Conservation (phyloP, 768 basidiomycete species). For the Mycena floridula region DNA sequence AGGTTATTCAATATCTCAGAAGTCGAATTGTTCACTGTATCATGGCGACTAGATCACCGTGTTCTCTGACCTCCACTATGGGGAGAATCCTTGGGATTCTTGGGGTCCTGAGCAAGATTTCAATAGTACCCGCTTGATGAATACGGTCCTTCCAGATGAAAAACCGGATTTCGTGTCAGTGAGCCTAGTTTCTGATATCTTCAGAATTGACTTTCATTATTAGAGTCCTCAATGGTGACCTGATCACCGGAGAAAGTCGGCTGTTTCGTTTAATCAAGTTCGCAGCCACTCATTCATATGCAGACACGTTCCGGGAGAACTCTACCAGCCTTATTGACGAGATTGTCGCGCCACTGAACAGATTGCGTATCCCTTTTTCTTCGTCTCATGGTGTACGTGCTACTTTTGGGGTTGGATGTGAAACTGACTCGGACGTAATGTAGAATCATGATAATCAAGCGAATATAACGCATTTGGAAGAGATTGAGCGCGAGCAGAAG, state of each 20-base stretch:
- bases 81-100: conserved; percentile 65
- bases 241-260: conserved; percentile 68
- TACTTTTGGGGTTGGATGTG: neutral
- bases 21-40: too few relatives aligned
- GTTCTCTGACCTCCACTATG: conserved; percentile 72
- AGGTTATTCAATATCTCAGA: too few relatives aligned
- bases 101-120: conserved; percentile 66
- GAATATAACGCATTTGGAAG: conserved; percentile 66
- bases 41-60: conserved; percentile 65
- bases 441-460: conserved; percentile 72
- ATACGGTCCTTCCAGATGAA: conserved; percentile 47
- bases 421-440: too few relatives aligned
- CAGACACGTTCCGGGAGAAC: conserved; percentile 64
- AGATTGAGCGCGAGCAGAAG: conserved; percentile 55
- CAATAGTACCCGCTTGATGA: conserved; percentile 57
- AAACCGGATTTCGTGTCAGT: conserved; percentile 65
- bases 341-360: conserved; percentile 56
- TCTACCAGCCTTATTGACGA: conserved; percentile 60
- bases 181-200: neutral
- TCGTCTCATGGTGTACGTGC: conserved; percentile 60
- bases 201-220: neutral
- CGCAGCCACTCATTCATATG: neutral
- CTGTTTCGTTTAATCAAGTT: neutral
- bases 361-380: conserved; percentile 55
- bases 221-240: conserved; percentile 68